Evolutionary conservation across 192 early-diverging fungal genomes (phyloP).

Genomic region (Umbelopsis vinacea): DNA sequence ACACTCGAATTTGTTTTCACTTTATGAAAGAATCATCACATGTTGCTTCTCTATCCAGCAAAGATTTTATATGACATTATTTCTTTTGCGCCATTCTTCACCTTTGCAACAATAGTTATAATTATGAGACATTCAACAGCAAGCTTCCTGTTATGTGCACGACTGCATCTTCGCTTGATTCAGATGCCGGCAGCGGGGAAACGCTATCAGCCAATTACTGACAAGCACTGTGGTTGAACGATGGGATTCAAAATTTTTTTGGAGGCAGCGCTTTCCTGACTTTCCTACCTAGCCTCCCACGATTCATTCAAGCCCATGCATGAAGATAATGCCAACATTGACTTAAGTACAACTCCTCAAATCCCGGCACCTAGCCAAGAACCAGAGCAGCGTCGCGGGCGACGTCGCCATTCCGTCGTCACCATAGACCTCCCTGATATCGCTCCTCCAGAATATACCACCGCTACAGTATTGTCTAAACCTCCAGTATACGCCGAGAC

Average conservation of each 20-base stretch:
- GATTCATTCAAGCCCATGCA: not conserved
- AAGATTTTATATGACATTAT: too few relatives aligned
- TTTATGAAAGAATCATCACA: too few relatives aligned
- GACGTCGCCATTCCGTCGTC: constrained; percentile 11
- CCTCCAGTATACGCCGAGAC: constrained; percentile 6
- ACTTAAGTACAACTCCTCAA: constrained; percentile 7
- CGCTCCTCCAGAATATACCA: not conserved
- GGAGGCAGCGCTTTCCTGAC: not conserved
- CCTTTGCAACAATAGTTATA: too few relatives aligned
- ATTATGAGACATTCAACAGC: too few relatives aligned
- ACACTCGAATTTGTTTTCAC: too few relatives aligned
- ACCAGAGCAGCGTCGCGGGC: constrained; percentile 14
- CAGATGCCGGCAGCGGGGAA: not conserved
- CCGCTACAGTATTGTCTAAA: constrained; percentile 7
- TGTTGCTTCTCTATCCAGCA: too few relatives aligned
- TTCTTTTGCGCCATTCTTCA: too few relatives aligned
- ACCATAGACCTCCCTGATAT: constrained; percentile 11
- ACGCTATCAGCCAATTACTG: not conserved
- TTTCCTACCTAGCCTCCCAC: not conserved
- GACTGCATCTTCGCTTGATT: too few relatives aligned
- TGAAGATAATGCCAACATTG: constrained; percentile 5
- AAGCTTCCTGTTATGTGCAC: too few relatives aligned
- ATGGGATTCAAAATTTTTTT: constrained; percentile 5
- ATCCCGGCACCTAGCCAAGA: not conserved
- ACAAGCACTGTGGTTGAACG: not conserved